phyloP scores from a whole-genome alignment of 345 rosid species.

The Barbarea vulgaris region DNA sequence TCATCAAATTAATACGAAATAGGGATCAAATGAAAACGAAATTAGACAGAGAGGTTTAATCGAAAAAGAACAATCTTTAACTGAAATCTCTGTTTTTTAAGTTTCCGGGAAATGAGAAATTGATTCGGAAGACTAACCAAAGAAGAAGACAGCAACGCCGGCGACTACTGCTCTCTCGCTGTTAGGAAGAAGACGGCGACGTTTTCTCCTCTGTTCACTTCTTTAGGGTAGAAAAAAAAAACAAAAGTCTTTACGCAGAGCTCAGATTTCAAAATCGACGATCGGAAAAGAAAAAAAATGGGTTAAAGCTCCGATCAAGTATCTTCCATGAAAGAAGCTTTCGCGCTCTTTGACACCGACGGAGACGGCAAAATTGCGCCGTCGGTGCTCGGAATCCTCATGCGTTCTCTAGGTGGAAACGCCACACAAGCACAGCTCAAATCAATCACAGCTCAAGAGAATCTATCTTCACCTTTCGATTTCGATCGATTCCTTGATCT shows the following conservation, averaged over 20 bases:
- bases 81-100: neutral
- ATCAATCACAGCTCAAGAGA: conserved; percentile 62
- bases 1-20: too few relatives aligned
- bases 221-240: neutral
- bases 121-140: neutral
- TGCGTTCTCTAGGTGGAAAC: conserved; percentile 94
- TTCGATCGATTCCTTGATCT: conserved; percentile 81
- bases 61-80: neutral
- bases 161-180: neutral
- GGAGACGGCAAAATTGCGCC: conserved; percentile 91
- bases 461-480: conserved; percentile 73
- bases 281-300: neutral
- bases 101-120: neutral
- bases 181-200: neutral
- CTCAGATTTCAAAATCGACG: neutral
- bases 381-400: conserved; percentile 80
- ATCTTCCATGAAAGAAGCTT: conserved; percentile 90
- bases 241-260: too few relatives aligned
- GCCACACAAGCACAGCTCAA: conserved; percentile 86
- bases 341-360: conserved; percentile 87
- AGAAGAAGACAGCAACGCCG: neutral
- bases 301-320: conserved; percentile 53
- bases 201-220: neutral
- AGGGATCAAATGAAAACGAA: neutral
- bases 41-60: neutral